Percentiles rank a stretch among this genome's conserved stretches.
Evolutionary conservation across 768 basidiomycete species (phyloP).

Genomic region (Tylopilus vinaceipallidus): DNA sequence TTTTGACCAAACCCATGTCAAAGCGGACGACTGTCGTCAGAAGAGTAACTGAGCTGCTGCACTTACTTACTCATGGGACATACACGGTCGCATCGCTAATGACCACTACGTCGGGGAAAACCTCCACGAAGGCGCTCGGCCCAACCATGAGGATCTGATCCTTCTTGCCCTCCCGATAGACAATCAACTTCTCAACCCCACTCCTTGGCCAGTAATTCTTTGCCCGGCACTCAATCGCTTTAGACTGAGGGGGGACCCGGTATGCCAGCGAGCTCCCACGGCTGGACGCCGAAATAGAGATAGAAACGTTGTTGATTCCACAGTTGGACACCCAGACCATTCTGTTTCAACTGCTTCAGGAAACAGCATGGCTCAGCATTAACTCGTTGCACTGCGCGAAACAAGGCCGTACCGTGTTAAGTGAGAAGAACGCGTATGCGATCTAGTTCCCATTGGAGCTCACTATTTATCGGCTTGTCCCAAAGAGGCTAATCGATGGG

Average conservation of each 20-base stretch:
- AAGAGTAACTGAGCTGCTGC: background rate
- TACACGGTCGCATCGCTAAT: conserved; percentile 8
- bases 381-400: no score
- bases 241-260: background rate
- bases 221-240: background rate
- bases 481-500: no score
- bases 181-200: conserved; percentile 7
- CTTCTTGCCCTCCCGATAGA: conserved; percentile 5
- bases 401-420: no score
- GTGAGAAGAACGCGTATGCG: no score
- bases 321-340: conserved; percentile 23
- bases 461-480: no score
- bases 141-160: conserved; percentile 8
- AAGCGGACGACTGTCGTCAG: background rate
- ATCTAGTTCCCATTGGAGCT: no score
- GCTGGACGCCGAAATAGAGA: conserved; percentile 9
- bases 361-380: no score
- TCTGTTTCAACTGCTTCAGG: no score
- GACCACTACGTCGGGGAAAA: conserved; percentile 10
- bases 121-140: conserved; percentile 14
- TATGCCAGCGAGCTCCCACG: conserved; percentile 3
- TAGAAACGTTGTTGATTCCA: background rate
- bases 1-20: no score
- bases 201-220: conserved; percentile 11
- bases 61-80: background rate